Percentiles rank a stretch among this genome's conserved stretches.
Evolutionary conservation across 2,329 filamentous ascomycete species (phyloP).

Genomic region (Stenocarpella maydis): DNA sequence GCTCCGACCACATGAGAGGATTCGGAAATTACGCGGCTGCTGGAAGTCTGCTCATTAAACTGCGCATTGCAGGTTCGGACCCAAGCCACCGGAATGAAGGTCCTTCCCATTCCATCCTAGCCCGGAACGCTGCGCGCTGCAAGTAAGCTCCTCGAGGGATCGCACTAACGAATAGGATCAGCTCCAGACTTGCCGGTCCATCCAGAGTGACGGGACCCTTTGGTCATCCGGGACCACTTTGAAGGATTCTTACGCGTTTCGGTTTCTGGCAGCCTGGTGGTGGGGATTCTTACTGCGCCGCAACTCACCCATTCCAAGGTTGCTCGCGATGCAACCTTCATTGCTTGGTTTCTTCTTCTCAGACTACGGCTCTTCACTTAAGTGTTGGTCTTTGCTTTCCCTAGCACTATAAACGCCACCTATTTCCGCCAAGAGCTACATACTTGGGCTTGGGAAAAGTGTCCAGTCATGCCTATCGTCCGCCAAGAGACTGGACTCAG

Average conservation of each 20-base stretch:
- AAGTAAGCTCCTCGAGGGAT: slow-evolving; percentile 6
- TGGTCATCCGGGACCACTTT: not conserved
- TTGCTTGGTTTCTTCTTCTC: not conserved
- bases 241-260: slow-evolving; percentile 14
- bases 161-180: slow-evolving; percentile 6
- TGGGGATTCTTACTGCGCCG: not conserved
- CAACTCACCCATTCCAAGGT: not conserved
- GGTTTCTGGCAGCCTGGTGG: not conserved
- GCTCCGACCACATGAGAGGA: not conserved
- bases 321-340: not conserved
- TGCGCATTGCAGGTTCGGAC: slow-evolving; percentile 1
- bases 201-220: not conserved
- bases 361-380: not conserved
- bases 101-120: slow-evolving; percentile 24
- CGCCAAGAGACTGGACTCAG: slow-evolving; percentile 32
- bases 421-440: too few species aligned
- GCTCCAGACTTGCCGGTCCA: not conserved
- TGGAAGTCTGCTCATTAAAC: not conserved
- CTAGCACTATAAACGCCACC: not conserved
- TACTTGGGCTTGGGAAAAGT: not conserved
- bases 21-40: not conserved
- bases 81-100: slow-evolving; percentile 12
- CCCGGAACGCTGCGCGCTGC: not conserved
- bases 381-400: not conserved
- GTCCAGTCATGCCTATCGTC: slow-evolving; percentile 25